Base-by-base conservation (phyloP, 1,139 yeast species). In the Debaryomyces nepalensis region DNA sequence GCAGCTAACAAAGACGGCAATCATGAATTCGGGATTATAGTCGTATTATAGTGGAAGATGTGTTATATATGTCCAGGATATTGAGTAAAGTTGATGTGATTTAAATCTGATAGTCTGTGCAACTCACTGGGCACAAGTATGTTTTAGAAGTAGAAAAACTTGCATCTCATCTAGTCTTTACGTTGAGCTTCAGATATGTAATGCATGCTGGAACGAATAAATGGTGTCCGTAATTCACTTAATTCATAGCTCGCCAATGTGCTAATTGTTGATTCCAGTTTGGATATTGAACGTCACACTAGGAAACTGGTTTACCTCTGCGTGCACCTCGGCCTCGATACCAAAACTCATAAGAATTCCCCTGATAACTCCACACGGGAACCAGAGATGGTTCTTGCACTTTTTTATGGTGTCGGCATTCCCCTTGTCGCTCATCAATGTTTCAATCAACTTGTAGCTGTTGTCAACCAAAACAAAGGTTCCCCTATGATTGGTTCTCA, bases 401-500 rank as follows among this genome's bases (percentile, higher is more conserved):
- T 73, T 80, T 46, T 63, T 57, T 29, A 72, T 46, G 0, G 84
- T 76, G 42, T 79, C 82, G 7, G 68, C 62, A 23, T 64, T 63
- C 1, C 82, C 82, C 21, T 57, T 53, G 10, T 75, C 64, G 32
- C 85, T 77, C 55, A 80, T 74, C 71, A 87, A 75, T 35, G 78
- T 70, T 29, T 67, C 61, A 36, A 87, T 76, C 44, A 79, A 69
- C 44, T 74, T 72, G 65, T 84, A 85, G 39, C 67, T 67, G 57
- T 77, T 80, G 59, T 88, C 96, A 11, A 87, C 81, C 40, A 88
- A 69, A 26, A 88, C 95, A 63, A 83, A 88, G 0, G 93, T 86
- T 4, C 95, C 90, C 39, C 96, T 68, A 60, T 93, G 98, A 60
- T 93, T 93, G 1, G 99, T 93, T 50, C 96, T 77, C 47, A 93